Conservation (phyloP, 2,329 filamentous ascomycete genomes). For the Colletotrichum caudatum region DNA sequence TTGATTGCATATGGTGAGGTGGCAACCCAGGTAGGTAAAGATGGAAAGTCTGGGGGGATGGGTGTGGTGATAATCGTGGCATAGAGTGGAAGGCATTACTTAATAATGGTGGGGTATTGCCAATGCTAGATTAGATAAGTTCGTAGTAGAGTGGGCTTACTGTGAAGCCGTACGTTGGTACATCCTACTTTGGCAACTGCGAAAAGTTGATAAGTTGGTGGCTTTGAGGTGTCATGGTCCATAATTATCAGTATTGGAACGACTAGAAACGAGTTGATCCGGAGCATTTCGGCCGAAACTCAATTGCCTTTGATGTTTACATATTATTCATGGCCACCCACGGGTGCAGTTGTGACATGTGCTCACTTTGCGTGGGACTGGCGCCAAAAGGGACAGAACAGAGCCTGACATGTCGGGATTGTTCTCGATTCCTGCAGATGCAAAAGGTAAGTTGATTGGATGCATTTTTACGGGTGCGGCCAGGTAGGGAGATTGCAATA, state of each 20-base stretch:
- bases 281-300: conserved; percentile 34
- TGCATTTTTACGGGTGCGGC: not conserved
- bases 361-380: not conserved
- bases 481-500: not conserved
- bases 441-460: not conserved
- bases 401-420: not conserved
- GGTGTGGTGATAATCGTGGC: conserved; percentile 18
- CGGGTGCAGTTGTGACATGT: not conserved
- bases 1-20: conserved; percentile 20
- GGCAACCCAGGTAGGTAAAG: conserved; percentile 19
- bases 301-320: conserved; percentile 14
- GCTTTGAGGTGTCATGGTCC: not conserved
- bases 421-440: not conserved
- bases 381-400: not conserved
- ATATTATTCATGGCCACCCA: conserved; percentile 10
- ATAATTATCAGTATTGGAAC: not conserved
- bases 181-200: too few relatives aligned
- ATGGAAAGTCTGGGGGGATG: conserved; percentile 20
- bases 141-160: not conserved
- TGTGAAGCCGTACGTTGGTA: not conserved
- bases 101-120: conserved; percentile 30
- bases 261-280: not conserved
- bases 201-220: not conserved
- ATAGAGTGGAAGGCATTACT: conserved; percentile 26
- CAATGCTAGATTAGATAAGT: conserved; percentile 40